Evolutionary conservation across 176 grass and related monocot species (phyloP).

Genomic region (Chloris gayana): DNA sequence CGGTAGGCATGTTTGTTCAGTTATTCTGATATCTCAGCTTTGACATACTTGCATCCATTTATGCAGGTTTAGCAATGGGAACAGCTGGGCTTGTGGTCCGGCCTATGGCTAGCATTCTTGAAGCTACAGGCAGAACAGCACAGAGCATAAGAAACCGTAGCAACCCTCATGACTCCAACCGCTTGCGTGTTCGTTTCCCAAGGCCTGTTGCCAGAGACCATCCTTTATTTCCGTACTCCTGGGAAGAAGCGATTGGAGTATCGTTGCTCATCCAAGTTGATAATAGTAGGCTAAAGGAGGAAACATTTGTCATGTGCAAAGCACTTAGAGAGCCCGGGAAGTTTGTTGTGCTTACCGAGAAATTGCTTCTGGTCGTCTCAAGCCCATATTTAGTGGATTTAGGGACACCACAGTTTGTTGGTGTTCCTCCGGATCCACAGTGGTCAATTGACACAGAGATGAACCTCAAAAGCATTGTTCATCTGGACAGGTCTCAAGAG

Average conservation of each 20-base stretch:
- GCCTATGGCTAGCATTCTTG: slow-evolving; percentile 91
- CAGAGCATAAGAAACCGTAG: slow-evolving; percentile 94
- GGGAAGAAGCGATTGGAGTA: slow-evolving; percentile 85
- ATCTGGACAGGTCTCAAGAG: slow-evolving; percentile 77
- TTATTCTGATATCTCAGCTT: slow-evolving; percentile 30
- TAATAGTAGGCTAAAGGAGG: slow-evolving; percentile 67
- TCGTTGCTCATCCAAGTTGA: slow-evolving; percentile 76
- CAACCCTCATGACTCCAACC: slow-evolving; percentile 76
- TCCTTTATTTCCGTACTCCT: slow-evolving; percentile 78
- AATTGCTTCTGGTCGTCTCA: slow-evolving; percentile 58
- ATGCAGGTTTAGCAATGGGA: slow-evolving; percentile 90
- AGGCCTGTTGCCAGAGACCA: slow-evolving; percentile 62
- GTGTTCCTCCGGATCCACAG: slow-evolving; percentile 73
- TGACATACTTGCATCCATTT: slow-evolving; percentile 30
- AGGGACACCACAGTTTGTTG: slow-evolving; percentile 58
- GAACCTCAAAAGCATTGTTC: slow-evolving; percentile 78
- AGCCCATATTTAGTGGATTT: slow-evolving; percentile 67
- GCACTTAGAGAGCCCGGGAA: slow-evolving; percentile 55
- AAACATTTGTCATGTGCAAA: slow-evolving; percentile 91
- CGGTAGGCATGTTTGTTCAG: slow-evolving; percentile 8
- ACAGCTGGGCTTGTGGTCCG: slow-evolving; percentile 90
- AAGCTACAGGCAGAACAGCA: slow-evolving; percentile 97
- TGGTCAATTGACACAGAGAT: slow-evolving; percentile 83
- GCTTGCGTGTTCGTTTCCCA: slow-evolving; percentile 61
- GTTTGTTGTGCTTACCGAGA: slow-evolving; percentile 77